These are phyloP conservation scores for Mortierella antarctica DNA, from an alignment of 192 early-diverging fungal genomes.

Conservation along the genomic window DNA sequence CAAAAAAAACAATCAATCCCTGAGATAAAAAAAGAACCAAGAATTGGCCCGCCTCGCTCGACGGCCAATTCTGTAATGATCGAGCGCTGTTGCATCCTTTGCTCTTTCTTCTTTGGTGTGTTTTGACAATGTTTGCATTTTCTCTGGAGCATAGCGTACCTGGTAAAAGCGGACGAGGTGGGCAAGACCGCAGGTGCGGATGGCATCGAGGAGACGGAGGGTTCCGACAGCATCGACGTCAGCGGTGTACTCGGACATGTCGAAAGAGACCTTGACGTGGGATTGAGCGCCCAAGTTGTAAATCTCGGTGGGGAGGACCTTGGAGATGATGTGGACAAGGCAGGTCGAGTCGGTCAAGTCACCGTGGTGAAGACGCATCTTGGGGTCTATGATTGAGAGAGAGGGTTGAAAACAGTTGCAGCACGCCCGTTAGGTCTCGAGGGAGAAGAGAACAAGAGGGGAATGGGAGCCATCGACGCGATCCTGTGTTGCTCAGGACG, in stretches of 20 bases:
- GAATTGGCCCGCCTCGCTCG: too few species aligned
- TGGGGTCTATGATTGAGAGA: constrained; percentile 53
- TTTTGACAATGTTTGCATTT: not conserved
- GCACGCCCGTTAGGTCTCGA: not conserved
- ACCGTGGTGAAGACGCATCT: constrained; percentile 84
- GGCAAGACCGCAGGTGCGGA: constrained; percentile 77
- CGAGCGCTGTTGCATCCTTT: not conserved
- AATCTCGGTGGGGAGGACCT: constrained; percentile 81
- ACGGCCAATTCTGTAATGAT: not conserved
- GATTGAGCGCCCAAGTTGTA: constrained; percentile 87
- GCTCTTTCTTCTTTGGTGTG: not conserved
- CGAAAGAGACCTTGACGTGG: constrained; percentile 79
- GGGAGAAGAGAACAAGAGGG: too few species aligned
- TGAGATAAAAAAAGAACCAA: too few species aligned
- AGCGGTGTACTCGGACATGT: constrained; percentile 86
- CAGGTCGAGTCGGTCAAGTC: constrained; percentile 85
- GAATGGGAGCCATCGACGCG: too few species aligned
- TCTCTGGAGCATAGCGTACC: constrained; percentile 18
- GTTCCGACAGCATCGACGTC: constrained; percentile 86
- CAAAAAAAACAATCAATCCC: not conserved
- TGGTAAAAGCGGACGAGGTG: constrained; percentile 73
- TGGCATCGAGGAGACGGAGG: constrained; percentile 82
- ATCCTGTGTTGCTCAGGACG: not conserved
- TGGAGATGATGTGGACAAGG: constrained; percentile 78
- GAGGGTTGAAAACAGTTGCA: not conserved